phyloP scores from a whole-genome alignment of 2,329 filamentous ascomycete species.

The Colletotrichum tabaci region DNA sequence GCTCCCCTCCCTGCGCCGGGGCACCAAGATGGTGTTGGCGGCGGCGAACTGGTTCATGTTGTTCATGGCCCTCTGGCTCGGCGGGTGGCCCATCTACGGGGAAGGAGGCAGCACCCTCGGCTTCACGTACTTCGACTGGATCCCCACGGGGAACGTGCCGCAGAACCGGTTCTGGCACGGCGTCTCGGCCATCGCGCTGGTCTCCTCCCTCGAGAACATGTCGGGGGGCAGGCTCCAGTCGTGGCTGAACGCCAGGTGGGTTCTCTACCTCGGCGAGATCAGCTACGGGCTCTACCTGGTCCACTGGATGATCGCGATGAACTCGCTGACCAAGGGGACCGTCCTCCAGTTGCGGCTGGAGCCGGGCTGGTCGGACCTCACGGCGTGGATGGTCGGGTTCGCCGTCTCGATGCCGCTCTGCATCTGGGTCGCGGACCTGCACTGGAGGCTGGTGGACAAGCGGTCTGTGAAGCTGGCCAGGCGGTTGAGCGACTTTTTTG shows the following conservation, averaged over 20 bases:
- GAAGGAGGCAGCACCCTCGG: not conserved
- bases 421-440: not conserved
- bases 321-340: not conserved
- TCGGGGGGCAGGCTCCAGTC: not conserved
- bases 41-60: not conserved
- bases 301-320: not conserved
- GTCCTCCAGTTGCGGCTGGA: not conserved
- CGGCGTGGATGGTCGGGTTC: not conserved
- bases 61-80: not conserved
- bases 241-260: not conserved
- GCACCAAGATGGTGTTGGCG: not conserved
- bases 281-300: conserved; percentile 2
- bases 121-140: not conserved
- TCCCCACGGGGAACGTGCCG: not conserved
- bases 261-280: conserved; percentile 2
- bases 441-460: not conserved
- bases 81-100: not conserved
- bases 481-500: not conserved
- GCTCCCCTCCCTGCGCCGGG: not conserved
- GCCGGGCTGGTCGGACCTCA: not conserved
- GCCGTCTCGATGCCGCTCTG: not conserved
- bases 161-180: not conserved
- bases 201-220: not conserved
- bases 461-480: not conserved
- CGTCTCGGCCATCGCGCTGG: not conserved